Percentiles rank a stretch among this genome's conserved stretches.
phyloP scores from a whole-genome alignment of 2,329 filamentous ascomycete genomes.

The Aspergillus bombycis region DNA sequence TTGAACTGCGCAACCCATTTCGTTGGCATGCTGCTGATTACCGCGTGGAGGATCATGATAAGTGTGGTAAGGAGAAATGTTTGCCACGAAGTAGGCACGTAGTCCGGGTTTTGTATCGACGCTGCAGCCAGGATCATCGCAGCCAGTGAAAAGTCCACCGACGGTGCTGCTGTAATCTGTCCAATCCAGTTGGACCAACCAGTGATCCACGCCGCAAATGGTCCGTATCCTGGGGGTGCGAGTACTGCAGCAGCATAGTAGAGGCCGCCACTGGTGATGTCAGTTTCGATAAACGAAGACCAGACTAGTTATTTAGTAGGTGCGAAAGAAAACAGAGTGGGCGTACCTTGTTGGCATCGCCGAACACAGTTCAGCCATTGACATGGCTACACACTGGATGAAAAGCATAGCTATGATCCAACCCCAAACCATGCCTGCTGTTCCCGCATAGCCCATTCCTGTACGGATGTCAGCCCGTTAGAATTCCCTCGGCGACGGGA shows the following conservation, averaged over 20 bases:
- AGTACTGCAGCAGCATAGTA: slow-evolving; percentile 76
- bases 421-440: slow-evolving; percentile 72
- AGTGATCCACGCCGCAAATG: slow-evolving; percentile 69
- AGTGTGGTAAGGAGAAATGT: slow-evolving; percentile 68
- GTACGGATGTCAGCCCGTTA: slow-evolving; percentile 11
- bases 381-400: slow-evolving; percentile 70
- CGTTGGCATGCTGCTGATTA: slow-evolving; percentile 71
- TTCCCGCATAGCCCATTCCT: slow-evolving; percentile 59
- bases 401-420: slow-evolving; percentile 75
- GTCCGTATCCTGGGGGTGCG: slow-evolving; percentile 67
- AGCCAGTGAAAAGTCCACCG: slow-evolving; percentile 67
- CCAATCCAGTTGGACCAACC: slow-evolving; percentile 72
- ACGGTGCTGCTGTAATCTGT: slow-evolving; percentile 68
- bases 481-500: background rate
- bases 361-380: slow-evolving; percentile 72
- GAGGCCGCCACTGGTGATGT: slow-evolving; percentile 59
- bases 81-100: slow-evolving; percentile 67
- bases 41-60: slow-evolving; percentile 69
- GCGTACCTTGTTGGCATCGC: slow-evolving; percentile 68
- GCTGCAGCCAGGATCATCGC: slow-evolving; percentile 73
- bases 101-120: slow-evolving; percentile 69
- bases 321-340: background rate
- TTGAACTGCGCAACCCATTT: slow-evolving; percentile 72
- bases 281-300: background rate
- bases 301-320: background rate